Base-by-base conservation (phyloP, 148 eudicot genomes). In the Amaranthus palmeri region DNA sequence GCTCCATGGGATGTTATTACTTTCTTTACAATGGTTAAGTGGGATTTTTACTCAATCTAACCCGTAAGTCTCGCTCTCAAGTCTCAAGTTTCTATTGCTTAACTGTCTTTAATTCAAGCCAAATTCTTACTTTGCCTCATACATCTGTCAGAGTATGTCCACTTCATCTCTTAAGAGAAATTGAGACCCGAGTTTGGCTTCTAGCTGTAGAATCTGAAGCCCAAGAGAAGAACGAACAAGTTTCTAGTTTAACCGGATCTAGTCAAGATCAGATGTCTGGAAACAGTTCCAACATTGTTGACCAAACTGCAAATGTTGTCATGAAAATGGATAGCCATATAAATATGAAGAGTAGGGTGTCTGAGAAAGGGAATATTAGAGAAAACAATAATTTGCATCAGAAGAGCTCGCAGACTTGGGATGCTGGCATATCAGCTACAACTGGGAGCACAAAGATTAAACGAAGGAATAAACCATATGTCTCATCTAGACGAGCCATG, bases 201-300 rank as follows among this genome's bases (percentile, higher is more conserved):
- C 81, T 93, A 73, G 98, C 98, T 44, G 98, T 93, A 48, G 97
- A 93, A 74, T 93, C 98, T 62, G 97, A 93, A 85, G 92, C 90
- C 75, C 91, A 86, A 69, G 79, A 86, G 74, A 89, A 89, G 80
- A 82, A 82, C 65, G 97, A 89, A 69, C 82, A 86, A 52, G 92
- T 87, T 72, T 83, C 84, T 51, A 76, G 72, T 61, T 75, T 84
- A 48, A 74, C 72, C 73, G 76, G 81, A 54, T 74, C 81, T 72
- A 78, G 70, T 72, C 85, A 80, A 61, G 88, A 85, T 67, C 82
- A 83, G 69, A 80, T 82, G 67, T 70, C 83, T 65, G 88, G 85
- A 72, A 89, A 85, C 80, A 67, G 79, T 73, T 86, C 88, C 58
- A 86, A 81, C 76, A 86, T 87, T 53, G 79, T 93, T 56, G 98